phyloP scores from a whole-genome alignment of 805 yeast genomes.

The Nakazawaea populi region DNA sequence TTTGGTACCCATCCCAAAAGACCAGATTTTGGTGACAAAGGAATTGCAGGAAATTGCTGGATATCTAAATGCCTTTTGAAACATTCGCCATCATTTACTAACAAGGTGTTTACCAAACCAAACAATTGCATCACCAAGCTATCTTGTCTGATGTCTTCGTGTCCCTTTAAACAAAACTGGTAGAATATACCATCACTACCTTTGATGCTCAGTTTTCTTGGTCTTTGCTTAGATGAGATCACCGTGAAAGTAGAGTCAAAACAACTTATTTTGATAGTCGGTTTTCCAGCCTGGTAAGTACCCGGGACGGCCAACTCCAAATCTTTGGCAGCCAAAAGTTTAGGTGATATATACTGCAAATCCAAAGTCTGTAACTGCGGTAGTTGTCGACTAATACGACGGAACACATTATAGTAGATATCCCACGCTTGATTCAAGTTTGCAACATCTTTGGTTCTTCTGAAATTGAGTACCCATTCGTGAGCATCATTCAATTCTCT shows the following conservation, averaged over 20 bases:
- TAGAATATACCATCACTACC: slow-evolving; percentile 94
- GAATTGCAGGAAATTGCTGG: slow-evolving; percentile 89
- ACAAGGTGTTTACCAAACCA: slow-evolving; percentile 87
- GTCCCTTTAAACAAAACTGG: slow-evolving; percentile 82
- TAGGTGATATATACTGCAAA: slow-evolving; percentile 90
- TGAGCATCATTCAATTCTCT: slow-evolving; percentile 88
- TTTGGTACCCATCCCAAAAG: slow-evolving; percentile 96
- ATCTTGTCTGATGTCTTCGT: slow-evolving; percentile 97
- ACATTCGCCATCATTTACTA: slow-evolving; percentile 89
- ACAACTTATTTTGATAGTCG: slow-evolving; percentile 61
- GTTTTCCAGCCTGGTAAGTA: slow-evolving; percentile 80
- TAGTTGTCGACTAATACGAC: slow-evolving; percentile 81
- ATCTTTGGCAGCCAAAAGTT: slow-evolving; percentile 68
- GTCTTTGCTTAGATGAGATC: slow-evolving; percentile 93
- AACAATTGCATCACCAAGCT: slow-evolving; percentile 96
- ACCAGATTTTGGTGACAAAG: slow-evolving; percentile 96
- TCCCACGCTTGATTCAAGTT: slow-evolving; percentile 98
- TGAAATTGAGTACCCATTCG: slow-evolving; percentile 86
- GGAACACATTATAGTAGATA: slow-evolving; percentile 87
- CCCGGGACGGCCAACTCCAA: slow-evolving; percentile 92
- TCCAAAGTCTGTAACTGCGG: slow-evolving; percentile 85
- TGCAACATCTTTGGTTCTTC: slow-evolving; percentile 78
- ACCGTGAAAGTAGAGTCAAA: slow-evolving; percentile 84
- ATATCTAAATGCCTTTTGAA: slow-evolving; percentile 93
- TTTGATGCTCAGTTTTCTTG: slow-evolving; percentile 69